phyloP scores from a whole-genome alignment of 257 asterid species.

The Fraxinus americana region DNA sequence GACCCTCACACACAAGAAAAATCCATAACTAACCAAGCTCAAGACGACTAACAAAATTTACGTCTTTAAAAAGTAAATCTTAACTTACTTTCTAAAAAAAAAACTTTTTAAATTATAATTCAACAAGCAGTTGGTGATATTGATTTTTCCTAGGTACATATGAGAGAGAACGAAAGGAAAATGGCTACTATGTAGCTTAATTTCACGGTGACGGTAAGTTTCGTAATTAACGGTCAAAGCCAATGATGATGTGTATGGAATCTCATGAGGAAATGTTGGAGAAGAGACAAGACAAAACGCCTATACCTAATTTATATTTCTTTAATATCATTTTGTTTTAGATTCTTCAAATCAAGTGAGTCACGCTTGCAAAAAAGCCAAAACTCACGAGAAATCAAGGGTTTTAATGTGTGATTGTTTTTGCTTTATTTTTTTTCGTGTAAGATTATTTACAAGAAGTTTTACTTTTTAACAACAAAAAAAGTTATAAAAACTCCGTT shows the following conservation, averaged over 20 bases:
- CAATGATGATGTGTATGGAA: conserved; percentile 35
- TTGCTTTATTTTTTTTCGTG: background rate
- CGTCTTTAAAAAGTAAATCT: background rate
- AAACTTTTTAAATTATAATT: background rate
- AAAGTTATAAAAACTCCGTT: too few relatives aligned
- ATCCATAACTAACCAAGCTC: too few relatives aligned
- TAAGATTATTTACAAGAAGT: background rate
- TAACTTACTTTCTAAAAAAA: background rate
- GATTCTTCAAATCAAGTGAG: conserved; percentile 4
- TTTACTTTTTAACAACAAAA: background rate
- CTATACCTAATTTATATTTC: background rate
- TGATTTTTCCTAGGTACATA: too few relatives aligned
- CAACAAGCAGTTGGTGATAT: background rate
- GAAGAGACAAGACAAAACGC: conserved; percentile 22
- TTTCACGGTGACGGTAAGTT: background rate
- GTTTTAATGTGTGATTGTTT: background rate
- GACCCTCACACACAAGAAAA: too few relatives aligned
- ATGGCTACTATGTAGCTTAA: conserved; percentile 19
- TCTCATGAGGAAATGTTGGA: conserved; percentile 32
- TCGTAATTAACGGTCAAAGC: conserved; percentile 35
- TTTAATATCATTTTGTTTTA: background rate
- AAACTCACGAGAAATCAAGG: background rate
- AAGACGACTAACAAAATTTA: background rate
- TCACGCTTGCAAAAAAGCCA: conserved; percentile 1
- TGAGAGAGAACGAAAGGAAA: background rate